Evolutionary conservation across 228 moss, liverwort and hornwort species (phyloP).

Genomic region (Sphagnum fallax): DNA sequence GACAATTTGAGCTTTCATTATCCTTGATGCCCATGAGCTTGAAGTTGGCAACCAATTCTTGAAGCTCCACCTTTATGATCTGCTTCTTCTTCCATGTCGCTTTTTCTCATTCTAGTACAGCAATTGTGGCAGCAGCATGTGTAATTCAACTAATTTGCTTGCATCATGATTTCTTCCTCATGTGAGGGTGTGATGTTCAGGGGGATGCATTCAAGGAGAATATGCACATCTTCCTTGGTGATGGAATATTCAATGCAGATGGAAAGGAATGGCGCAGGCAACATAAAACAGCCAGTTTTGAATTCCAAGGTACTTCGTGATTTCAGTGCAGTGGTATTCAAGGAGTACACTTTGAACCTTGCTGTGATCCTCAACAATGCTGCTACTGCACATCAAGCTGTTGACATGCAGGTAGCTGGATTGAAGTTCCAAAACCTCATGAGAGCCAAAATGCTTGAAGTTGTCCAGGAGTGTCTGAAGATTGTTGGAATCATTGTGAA

Average conservation of each 20-base stretch:
- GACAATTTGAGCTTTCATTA: too few relatives aligned
- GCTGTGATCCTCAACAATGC: constrained; percentile 31
- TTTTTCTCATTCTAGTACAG: too few relatives aligned
- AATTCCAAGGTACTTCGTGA: constrained; percentile 52
- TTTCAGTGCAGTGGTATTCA: constrained; percentile 36
- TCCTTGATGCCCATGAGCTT: too few relatives aligned
- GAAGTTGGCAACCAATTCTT: neutral
- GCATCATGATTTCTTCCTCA: neutral
- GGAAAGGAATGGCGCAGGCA: constrained; percentile 57
- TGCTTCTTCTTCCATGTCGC: too few relatives aligned
- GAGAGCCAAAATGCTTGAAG: too few relatives aligned
- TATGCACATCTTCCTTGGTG: constrained; percentile 31
- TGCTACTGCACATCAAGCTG: constrained; percentile 5
- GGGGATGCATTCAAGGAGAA: constrained; percentile 23
- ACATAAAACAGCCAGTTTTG: constrained; percentile 62
- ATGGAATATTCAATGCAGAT: constrained; percentile 54
- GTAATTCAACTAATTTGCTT: neutral
- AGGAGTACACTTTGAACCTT: constrained; percentile 36
- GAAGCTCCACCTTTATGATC: neutral
- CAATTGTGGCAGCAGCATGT: neutral
- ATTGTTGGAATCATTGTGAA: too few relatives aligned
- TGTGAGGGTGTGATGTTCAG: constrained; percentile 11
- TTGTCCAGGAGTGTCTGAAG: too few relatives aligned
- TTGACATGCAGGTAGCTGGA: constrained; percentile 52
- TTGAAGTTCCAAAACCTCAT: too few relatives aligned